Evolutionary conservation across 2,329 filamentous ascomycete species (phyloP), one percentile per base, ranked within the genome.

Genomic region (Neopestalotiopsis clavispora): DNA sequence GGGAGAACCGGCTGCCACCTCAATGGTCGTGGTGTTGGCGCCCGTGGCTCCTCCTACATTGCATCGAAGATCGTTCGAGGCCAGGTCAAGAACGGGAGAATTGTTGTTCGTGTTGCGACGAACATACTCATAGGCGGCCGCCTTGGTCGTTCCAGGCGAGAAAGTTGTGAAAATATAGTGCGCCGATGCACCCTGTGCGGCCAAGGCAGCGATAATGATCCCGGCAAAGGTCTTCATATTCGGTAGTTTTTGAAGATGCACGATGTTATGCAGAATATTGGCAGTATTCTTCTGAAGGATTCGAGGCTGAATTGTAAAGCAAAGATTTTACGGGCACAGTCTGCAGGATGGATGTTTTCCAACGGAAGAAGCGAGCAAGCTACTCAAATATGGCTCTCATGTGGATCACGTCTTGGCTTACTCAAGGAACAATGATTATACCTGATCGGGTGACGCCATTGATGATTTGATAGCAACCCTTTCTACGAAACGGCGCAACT

Each of bases 101-200:
- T 85, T 85, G 72, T 81, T 78, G 80, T 85, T 86, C 66, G 77
- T 82, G 78, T 85, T 85, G 65, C 77, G 78, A 32, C 84, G 80
- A 69, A 85, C 76, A 72, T 79, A 79, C 69, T 82, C 74, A 70
- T 78, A 83, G 5, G 76, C 68, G 56, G 70, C 71, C 45, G 76
- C 80, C 71, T 78, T 79, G 20, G 72, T 72, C 17, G 74, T 74
- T 4, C 78, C 81, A 64, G 78, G 75, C 9, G 73, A 70, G 49
- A 83, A 71, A 40, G 80, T 72, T 69, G 82, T 78, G 74, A 82
- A 82, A 72, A 83, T 82, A 75, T 83, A 83, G 71, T 83, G 81
- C 2, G 74, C 80, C 3, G 78, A 78, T 10, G 75, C 80, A 20
- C 78, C 71, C 69, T 77, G 74, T 4, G 75, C 75, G 49, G 74